phyloP scores from a whole-genome alignment of 176 grass and related monocot species.

The Cenchrus fungigraminus region DNA sequence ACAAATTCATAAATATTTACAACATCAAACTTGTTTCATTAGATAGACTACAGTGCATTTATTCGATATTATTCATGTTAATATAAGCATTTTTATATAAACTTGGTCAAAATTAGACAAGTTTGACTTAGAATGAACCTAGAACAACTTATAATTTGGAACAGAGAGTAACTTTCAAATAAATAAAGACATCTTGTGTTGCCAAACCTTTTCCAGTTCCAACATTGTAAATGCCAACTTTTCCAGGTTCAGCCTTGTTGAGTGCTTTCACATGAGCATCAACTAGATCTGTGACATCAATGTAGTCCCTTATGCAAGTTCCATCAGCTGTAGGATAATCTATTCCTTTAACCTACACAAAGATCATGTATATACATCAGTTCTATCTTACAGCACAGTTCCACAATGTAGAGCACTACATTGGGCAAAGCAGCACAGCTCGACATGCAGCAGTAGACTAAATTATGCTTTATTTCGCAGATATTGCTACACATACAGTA shows the following conservation, averaged over 20 bases:
- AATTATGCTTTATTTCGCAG: conserved; percentile 15
- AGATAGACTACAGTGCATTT: no score
- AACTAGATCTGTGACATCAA: conserved; percentile 85
- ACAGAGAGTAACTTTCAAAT: neutral
- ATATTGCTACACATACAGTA: conserved; percentile 9
- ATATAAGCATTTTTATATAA: no score
- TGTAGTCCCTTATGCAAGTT: conserved; percentile 88
- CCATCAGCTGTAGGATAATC: conserved; percentile 78
- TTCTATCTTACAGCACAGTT: neutral
- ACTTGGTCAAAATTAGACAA: no score
- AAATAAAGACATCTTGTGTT: conserved; percentile 13
- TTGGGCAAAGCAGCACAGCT: conserved; percentile 15
- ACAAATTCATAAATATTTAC: no score
- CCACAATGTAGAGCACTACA: neutral
- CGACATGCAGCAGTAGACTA: conserved; percentile 15
- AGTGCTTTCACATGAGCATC: conserved; percentile 92
- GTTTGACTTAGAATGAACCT: no score
- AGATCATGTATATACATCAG: conserved; percentile 30
- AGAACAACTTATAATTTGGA: no score
- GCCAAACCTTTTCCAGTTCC: conserved; percentile 82
- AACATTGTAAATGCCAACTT: conserved; percentile 85
- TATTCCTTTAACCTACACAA: conserved; percentile 70
- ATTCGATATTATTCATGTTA: no score
- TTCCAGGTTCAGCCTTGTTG: conserved; percentile 66
- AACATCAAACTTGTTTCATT: no score